phyloP scores from a whole-genome alignment of 2,329 filamentous ascomycete species.

The Huntiella moniliformis region DNA sequence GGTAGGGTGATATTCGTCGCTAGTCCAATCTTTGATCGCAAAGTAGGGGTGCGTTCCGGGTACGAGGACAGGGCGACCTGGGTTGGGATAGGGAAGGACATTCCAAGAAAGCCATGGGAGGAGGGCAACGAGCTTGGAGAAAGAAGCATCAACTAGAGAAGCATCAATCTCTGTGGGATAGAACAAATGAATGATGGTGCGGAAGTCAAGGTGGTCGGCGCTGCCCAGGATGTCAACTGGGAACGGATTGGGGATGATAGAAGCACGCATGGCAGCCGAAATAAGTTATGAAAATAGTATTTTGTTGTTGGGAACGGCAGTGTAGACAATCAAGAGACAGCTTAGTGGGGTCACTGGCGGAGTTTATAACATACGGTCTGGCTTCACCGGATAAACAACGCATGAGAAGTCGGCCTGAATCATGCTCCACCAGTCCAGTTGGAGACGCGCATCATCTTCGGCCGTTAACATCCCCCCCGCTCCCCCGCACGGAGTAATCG shows the following conservation, averaged over 20 bases:
- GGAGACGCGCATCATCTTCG: too few species aligned
- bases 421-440: too few species aligned
- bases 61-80: neutral
- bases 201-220: neutral
- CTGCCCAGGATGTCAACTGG: slow-evolving; percentile 4
- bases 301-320: too few species aligned
- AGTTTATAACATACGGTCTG: too few species aligned
- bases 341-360: too few species aligned
- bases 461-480: too few species aligned
- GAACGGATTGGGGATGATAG: neutral
- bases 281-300: too few species aligned
- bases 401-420: too few species aligned
- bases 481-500: too few species aligned
- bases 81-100: neutral
- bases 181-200: neutral
- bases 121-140: neutral
- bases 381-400: too few species aligned
- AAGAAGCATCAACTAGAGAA: neutral
- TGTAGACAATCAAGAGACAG: too few species aligned
- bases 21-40: neutral
- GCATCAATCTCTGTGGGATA: neutral
- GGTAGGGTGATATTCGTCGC: neutral
- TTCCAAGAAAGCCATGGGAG: slow-evolving; percentile 1
- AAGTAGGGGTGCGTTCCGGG: neutral
- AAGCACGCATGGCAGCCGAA: too few species aligned